Percentiles rank a stretch among this genome's conserved stretches.
These are phyloP conservation scores for Cladorrhinum sp. DNA, from an alignment of 2,329 filamentous ascomycete species.

Conservation along the genomic window DNA sequence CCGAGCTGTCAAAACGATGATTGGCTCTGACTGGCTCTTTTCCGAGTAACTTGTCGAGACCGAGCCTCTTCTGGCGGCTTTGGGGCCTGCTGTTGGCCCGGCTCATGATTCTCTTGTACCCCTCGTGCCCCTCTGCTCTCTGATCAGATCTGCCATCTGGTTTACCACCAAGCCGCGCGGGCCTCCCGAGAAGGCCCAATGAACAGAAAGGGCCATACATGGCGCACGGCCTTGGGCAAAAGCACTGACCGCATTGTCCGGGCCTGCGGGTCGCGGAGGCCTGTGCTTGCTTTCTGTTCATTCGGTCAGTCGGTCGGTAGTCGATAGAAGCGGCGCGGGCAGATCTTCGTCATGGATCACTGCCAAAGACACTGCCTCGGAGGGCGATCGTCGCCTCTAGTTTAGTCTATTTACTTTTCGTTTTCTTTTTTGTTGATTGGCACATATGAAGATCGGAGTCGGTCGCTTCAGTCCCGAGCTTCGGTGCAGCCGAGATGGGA, in stretches of 20 bases:
- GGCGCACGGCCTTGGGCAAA: background rate
- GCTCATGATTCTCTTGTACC: background rate
- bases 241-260: background rate
- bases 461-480: too few relatives aligned
- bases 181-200: background rate
- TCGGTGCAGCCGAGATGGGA: background rate
- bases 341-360: background rate
- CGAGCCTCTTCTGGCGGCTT: background rate
- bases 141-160: background rate
- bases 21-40: background rate
- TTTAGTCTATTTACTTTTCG: background rate
- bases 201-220: background rate
- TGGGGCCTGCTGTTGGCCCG: background rate
- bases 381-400: background rate
- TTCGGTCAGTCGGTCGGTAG: background rate
- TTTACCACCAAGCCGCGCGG: background rate
- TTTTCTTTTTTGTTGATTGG: background rate
- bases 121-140: background rate
- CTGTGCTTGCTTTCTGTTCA: background rate
- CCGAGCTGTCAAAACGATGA: background rate
- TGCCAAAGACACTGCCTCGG: background rate
- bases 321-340: background rate
- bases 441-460: too few relatives aligned
- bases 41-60: background rate
- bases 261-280: background rate